Evolutionary conservation across 2,329 filamentous ascomycete genomes (phyloP), one percentile per base, ranked within the genome.

Genomic region (Escovopsis sp.): DNA sequence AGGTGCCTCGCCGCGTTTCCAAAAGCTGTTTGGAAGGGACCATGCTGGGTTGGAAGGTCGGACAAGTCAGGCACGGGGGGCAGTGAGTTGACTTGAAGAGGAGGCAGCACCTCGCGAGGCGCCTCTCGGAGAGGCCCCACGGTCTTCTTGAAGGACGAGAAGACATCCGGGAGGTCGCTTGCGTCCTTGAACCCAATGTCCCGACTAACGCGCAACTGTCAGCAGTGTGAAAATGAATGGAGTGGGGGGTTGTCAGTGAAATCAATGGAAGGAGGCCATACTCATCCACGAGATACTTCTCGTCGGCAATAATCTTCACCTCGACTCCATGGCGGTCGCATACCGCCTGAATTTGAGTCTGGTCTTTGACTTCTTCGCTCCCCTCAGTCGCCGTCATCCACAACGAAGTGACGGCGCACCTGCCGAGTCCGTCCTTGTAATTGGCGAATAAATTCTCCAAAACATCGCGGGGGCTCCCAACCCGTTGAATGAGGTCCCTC

Each of bases 241-340:
- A 21, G 19, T 5, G 21, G 21, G 21, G 21, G 21, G 21, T 5
- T 11, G 10, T n/a, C 1, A 14, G 17, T 10, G 9, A 13, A n/a
- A 5, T 23, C 16, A 21, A 21, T 1, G 5, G 5, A 21, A 23
- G 35, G 12, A 7, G 12, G 17, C 69, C 79, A 56, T 60, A 87
- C 82, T 87, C 79, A 47, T 87, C 77, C 34, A 87, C 65, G 40
- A 76, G 76, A 45, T 82, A 87, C 51, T 87, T 88, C 53, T 86
- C 81, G 45, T 88, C 81, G 1, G 56, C 54, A 72, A 76, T 86
- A 1, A 75, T 39, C 49, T 70, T 70, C 51, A 84, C 82, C 2
- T 72, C 63, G 4, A 75, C 60, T 1, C 61, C 63, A 3, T 65
- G 55, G 11, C 64, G 51, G 16, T 66, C 55, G 37, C 79, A 76